These are phyloP conservation scores for Aspergillus piperis DNA, from an alignment of 2,329 filamentous ascomycete species.

Conservation along the genomic window DNA sequence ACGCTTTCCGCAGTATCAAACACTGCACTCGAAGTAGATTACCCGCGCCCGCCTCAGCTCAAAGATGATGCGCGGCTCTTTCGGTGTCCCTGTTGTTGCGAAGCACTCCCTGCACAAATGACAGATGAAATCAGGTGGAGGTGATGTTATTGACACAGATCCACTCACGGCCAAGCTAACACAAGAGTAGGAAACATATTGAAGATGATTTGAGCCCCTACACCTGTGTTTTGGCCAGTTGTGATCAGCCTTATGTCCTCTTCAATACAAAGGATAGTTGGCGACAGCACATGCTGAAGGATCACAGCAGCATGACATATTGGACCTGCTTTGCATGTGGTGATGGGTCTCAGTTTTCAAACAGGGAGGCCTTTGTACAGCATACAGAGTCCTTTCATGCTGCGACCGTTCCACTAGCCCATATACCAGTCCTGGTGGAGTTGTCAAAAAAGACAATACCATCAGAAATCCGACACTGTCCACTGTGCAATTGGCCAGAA, in stretches of 20 bases:
- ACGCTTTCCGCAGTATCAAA: not conserved
- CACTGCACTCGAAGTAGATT: conserved; percentile 1
- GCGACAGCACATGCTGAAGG: conserved; percentile 5
- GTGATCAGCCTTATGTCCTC: conserved; percentile 1
- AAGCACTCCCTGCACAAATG: conserved; percentile 2
- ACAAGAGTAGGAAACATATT: conserved; percentile 8
- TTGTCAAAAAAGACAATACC: not conserved
- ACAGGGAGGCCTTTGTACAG: not conserved
- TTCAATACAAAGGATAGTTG: conserved; percentile 3
- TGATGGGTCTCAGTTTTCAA: not conserved
- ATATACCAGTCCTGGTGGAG: conserved; percentile 2
- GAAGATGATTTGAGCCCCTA: conserved; percentile 9
- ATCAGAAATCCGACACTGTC: not conserved
- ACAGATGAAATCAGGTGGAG: conserved; percentile 9
- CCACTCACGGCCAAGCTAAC: not conserved
- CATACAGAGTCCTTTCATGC: not conserved
- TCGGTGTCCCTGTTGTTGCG: conserved; percentile 18
- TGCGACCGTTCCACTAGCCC: not conserved
- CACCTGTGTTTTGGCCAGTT: conserved; percentile 10
- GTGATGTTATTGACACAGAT: not conserved
- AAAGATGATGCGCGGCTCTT: conserved; percentile 3
- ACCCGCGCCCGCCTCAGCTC: conserved; percentile 11
- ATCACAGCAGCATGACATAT: not conserved
- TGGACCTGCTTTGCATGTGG: conserved; percentile 10
- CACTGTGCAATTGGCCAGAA: conserved; percentile 1